Conservation (phyloP, 441 rosid genomes). For the Geranium incanum region DNA sequence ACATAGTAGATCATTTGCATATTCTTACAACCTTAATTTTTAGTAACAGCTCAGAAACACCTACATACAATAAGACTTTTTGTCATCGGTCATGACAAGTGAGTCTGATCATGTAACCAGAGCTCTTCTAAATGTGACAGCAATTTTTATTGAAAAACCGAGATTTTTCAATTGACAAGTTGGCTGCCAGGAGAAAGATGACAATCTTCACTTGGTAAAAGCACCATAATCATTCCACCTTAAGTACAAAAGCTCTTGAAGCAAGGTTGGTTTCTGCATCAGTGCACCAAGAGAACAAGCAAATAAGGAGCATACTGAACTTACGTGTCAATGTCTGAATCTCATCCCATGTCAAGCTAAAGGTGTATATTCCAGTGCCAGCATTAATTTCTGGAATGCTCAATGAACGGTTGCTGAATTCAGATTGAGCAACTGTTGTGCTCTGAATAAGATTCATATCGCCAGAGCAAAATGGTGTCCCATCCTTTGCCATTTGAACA, state of each 20-base stretch:
- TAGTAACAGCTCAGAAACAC: too few relatives aligned
- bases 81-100: too few relatives aligned
- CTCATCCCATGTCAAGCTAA: constrained; percentile 38
- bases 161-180: neutral
- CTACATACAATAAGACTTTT: too few relatives aligned
- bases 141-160: neutral
- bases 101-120: neutral
- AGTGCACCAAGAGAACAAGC: constrained; percentile 5
- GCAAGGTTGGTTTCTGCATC: neutral
- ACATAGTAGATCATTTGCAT: neutral
- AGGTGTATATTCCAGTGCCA: constrained; percentile 29
- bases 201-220: neutral
- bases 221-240: neutral
- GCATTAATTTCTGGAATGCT: constrained; percentile 29
- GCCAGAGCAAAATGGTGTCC: constrained; percentile 38
- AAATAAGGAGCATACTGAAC: constrained; percentile 15
- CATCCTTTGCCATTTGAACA: constrained; percentile 46
- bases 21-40: too few relatives aligned
- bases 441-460: constrained; percentile 36
- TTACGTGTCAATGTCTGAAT: constrained; percentile 40
- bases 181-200: neutral
- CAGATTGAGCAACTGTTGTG: constrained; percentile 31
- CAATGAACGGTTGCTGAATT: constrained; percentile 28
- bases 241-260: neutral
- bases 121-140: neutral